phyloP scores from a whole-genome alignment of 331 rosid species.

The Ulmus americana region DNA sequence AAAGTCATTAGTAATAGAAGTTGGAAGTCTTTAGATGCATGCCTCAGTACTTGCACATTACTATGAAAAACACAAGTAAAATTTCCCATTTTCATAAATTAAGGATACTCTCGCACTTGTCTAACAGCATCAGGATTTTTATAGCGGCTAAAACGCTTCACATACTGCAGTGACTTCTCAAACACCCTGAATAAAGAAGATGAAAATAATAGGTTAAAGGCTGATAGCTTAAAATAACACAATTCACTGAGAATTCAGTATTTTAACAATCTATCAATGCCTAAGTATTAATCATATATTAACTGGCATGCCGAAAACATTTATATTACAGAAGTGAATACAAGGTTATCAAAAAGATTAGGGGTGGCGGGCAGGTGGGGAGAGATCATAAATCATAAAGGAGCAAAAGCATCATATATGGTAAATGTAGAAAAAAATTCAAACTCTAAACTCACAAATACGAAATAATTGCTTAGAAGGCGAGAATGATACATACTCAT shows the following conservation, averaged over 20 bases:
- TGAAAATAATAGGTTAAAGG: background rate
- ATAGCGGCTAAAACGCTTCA: constrained; percentile 93
- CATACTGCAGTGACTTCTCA: constrained; percentile 93
- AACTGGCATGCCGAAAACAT: background rate
- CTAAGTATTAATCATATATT: background rate
- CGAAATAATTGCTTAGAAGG: no score
- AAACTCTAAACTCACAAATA: no score
- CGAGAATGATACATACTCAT: no score
- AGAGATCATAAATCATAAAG: no score
- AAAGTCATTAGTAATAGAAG: background rate
- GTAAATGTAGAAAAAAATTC: no score
- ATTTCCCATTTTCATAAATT: constrained; percentile 6
- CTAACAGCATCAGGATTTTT: constrained; percentile 96
- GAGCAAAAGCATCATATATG: no score
- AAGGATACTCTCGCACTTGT: constrained; percentile 99
- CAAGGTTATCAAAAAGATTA: background rate
- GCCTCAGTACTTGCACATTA: background rate
- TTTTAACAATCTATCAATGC: background rate
- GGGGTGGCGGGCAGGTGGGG: background rate
- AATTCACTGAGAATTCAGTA: background rate
- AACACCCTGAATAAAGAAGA: constrained; percentile 52
- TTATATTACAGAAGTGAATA: background rate
- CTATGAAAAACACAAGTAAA: constrained; percentile 1
- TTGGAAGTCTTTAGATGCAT: background rate
- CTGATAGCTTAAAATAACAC: background rate